Evolutionary conservation across 2,329 filamentous ascomycete genomes (phyloP), one percentile per base, ranked within the genome.

Genomic region (Xylariaceae sp.): DNA sequence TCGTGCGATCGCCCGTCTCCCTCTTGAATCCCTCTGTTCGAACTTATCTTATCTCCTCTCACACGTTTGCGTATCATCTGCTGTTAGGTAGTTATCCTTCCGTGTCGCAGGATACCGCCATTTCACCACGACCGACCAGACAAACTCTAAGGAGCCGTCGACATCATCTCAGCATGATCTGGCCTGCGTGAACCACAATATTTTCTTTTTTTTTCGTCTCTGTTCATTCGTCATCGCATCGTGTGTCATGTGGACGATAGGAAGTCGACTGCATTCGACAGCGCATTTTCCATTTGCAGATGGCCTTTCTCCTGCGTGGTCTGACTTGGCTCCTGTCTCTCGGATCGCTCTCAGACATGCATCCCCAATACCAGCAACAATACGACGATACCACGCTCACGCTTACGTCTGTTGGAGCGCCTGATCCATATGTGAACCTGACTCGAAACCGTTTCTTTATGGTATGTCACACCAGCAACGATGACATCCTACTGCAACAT

Each of bases 321-420:
- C 46, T 64, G 54, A 47, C 58, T 38, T 62, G 57, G 49, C 44
- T 61, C 11, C 50, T 63, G 18, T 55, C 51, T 10, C 33, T 61
- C 13, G 53, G 36, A 47, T 44, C 38, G 3, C 41, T 55, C 19
- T 49, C 33, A 19, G 45, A 46, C 19, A 39, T 39, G 19, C 38
- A 52, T 39, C 4, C 4, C 22, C 22, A 7, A 5, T 7, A 28
- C 22, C 42, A n/a, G 31, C 59, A 61, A 48, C 55, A 53, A 31
- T 67, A 68, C 57, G 63, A 68, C 48, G 58, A 65, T 49, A 57
- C 63, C 9, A 64, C 57, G 42, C 51, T 66, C n/a, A 66, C 65
- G 3, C 58, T 69, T 44, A 68, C 66, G n/a, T 60, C 61, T 5
- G 36, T 56, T 31, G 56, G 63, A 34, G 64, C 66, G 16, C 66